These are phyloP conservation scores for Geotrichum aggregatum DNA, from an alignment of 1,139 yeast species.

Conservation along the genomic window DNA sequence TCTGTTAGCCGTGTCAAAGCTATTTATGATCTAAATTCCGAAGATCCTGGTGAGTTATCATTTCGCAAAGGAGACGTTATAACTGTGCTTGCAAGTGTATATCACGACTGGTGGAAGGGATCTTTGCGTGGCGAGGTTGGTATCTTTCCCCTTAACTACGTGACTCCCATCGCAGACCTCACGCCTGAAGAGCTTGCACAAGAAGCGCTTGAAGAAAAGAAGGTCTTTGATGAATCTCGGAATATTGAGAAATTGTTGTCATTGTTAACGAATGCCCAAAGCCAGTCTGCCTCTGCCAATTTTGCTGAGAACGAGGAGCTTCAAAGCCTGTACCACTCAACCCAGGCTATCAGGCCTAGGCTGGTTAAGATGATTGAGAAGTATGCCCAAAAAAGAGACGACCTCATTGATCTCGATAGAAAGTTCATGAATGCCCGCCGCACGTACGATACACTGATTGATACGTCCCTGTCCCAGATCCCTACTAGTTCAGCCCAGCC, in stretches of 20 bases:
- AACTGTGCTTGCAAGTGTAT: constrained; percentile 79
- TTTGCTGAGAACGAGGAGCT: constrained; percentile 46
- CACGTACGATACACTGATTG: constrained; percentile 66
- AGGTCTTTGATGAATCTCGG: constrained; percentile 46
- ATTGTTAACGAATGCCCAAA: constrained; percentile 47
- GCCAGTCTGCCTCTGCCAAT: constrained; percentile 23
- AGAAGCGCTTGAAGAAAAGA: constrained; percentile 44
- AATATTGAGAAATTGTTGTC: constrained; percentile 66
- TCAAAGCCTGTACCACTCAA: constrained; percentile 58
- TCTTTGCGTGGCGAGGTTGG: constrained; percentile 76
- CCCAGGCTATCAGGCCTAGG: constrained; percentile 68
- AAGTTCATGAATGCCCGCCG: constrained; percentile 65
- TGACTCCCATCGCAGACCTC: constrained; percentile 69
- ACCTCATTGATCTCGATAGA: constrained; percentile 60
- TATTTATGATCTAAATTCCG: constrained; percentile 70
- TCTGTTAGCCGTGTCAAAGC: constrained; percentile 73
- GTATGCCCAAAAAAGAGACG: constrained; percentile 70
- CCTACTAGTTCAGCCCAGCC: constrained; percentile 18
- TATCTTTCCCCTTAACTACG: constrained; percentile 91
- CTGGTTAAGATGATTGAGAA: constrained; percentile 70
- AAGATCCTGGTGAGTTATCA: constrained; percentile 46
- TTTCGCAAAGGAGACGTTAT: constrained; percentile 47
- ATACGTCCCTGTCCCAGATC: constrained; percentile 39
- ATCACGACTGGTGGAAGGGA: constrained; percentile 96
- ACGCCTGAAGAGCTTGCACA: constrained; percentile 50